phyloP scores from a whole-genome alignment of 371 early-diverging fungal species.

The Mucor lusitanicus region DNA sequence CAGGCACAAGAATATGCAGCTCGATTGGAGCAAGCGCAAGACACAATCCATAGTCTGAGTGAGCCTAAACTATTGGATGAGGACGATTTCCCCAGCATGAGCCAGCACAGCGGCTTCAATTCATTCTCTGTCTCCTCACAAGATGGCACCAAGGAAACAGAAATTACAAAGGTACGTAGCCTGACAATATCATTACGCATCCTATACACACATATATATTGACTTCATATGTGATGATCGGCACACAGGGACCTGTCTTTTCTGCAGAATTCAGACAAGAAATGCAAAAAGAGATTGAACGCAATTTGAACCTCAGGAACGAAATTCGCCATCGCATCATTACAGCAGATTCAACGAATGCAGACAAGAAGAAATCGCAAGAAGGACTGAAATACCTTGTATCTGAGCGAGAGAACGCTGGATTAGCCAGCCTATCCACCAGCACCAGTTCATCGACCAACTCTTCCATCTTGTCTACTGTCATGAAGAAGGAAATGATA shows the following conservation, averaged over 20 bases:
- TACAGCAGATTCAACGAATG: constrained; percentile 37
- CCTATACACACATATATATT: neutral
- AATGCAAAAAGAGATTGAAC: constrained; percentile 58
- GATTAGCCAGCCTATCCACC: constrained; percentile 28
- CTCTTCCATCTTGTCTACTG: constrained; percentile 26
- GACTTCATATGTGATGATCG: neutral
- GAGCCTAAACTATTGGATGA: constrained; percentile 51
- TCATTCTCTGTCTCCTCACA: constrained; percentile 33
- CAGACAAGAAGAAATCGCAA: constrained; percentile 41
- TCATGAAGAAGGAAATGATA: constrained; percentile 21
- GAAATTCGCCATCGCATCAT: constrained; percentile 52
- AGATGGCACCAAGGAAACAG: constrained; percentile 37
- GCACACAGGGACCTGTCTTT: constrained; percentile 47
- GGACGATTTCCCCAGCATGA: constrained; percentile 40
- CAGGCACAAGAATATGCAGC: constrained; percentile 68
- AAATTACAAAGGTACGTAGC: constrained; percentile 48
- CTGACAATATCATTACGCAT: no score
- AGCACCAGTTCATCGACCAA: constrained; percentile 36
- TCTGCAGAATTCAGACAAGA: constrained; percentile 58
- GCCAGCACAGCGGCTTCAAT: constrained; percentile 18
- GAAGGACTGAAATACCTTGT: constrained; percentile 56
- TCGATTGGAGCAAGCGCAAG: constrained; percentile 66
- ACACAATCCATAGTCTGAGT: constrained; percentile 60
- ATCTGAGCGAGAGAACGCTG: constrained; percentile 38
- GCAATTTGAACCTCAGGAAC: constrained; percentile 43